A percentile compares a stretch with the other conserved stretches of the same genome.
Conservation (phyloP, 768 basidiomycete genomes). For the Leccinum aurantiacum region DNA sequence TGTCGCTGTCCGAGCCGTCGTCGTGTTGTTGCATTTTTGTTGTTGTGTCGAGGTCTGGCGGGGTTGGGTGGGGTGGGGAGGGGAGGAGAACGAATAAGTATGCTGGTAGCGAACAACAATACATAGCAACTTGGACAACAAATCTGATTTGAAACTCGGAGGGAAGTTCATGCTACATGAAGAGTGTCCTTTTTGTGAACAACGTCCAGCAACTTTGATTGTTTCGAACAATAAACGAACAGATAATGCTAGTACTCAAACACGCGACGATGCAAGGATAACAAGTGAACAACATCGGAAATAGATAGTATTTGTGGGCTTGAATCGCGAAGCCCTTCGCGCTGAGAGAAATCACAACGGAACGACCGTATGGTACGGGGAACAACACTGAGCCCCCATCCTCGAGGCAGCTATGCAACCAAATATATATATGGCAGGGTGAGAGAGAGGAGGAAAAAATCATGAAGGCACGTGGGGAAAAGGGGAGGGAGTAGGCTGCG, state of each 20-base stretch:
- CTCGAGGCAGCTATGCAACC: conserved; percentile 23
- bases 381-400: conserved; percentile 8
- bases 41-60: too few relatives aligned
- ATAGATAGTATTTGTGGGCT: conserved; percentile 41
- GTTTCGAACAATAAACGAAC: conserved; percentile 1
- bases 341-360: conserved; percentile 25
- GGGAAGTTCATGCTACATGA: background rate
- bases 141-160: background rate
- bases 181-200: background rate
- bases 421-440: conserved; percentile 32
- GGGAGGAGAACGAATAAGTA: background rate
- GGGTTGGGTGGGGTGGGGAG: too few relatives aligned
- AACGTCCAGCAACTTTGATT: background rate
- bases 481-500: background rate
- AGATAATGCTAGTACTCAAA: background rate
- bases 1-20: too few relatives aligned
- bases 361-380: conserved; percentile 23
- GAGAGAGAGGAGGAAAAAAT: conserved; percentile 17
- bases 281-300: background rate
- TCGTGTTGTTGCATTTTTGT: too few relatives aligned
- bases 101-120: background rate
- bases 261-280: background rate
- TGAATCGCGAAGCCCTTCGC: conserved; percentile 53
- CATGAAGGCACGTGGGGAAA: background rate
- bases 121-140: background rate